A percentile compares a stretch with the other conserved stretches of the same genome.
Evolutionary conservation across 2,329 filamentous ascomycete species (phyloP).

Genomic region (Claviceps maximensis): DNA sequence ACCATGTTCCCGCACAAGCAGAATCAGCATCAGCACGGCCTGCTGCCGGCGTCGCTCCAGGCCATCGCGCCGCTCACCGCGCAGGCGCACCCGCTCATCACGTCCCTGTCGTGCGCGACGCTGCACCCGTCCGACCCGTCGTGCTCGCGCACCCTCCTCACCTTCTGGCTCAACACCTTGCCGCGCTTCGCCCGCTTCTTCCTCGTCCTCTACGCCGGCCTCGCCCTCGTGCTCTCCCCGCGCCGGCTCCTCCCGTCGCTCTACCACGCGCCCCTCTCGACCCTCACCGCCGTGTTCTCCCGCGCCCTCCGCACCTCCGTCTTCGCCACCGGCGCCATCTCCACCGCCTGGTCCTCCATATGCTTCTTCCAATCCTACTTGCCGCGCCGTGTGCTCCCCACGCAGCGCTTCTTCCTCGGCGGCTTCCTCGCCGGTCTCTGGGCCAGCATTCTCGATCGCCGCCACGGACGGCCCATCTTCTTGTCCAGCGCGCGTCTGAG

Average conservation of each 20-base stretch:
- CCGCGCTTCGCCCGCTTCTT: constrained; percentile 67
- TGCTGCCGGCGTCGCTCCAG: constrained; percentile 47
- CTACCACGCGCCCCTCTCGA: constrained; percentile 53
- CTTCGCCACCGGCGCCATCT: constrained; percentile 66
- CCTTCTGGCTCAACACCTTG: constrained; percentile 76
- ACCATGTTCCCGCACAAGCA: constrained; percentile 68
- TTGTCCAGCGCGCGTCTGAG: constrained; percentile 67
- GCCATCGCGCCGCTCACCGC: constrained; percentile 66
- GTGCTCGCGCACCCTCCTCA: constrained; percentile 74
- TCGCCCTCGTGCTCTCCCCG: constrained; percentile 44
- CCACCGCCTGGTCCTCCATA: constrained; percentile 75
- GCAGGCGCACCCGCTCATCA: constrained; percentile 76
- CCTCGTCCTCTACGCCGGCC: constrained; percentile 56
- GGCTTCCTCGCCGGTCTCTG: constrained; percentile 78
- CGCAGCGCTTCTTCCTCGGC: constrained; percentile 78
- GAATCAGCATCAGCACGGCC: constrained; percentile 24
- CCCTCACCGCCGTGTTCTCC: constrained; percentile 52
- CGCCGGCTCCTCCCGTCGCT: constrained; percentile 45
- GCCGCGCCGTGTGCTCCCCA: constrained; percentile 60
- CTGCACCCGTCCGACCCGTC: constrained; percentile 82
- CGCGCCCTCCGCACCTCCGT: constrained; percentile 61
- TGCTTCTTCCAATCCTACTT: constrained; percentile 78
- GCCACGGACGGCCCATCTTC: constrained; percentile 54
- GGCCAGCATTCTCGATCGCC: constrained; percentile 57
- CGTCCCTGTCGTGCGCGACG: constrained; percentile 73